Percentiles rank a stretch among this genome's conserved stretches.
Conservation (phyloP, 75 land plant species). For the Cupressus sempervirens region DNA sequence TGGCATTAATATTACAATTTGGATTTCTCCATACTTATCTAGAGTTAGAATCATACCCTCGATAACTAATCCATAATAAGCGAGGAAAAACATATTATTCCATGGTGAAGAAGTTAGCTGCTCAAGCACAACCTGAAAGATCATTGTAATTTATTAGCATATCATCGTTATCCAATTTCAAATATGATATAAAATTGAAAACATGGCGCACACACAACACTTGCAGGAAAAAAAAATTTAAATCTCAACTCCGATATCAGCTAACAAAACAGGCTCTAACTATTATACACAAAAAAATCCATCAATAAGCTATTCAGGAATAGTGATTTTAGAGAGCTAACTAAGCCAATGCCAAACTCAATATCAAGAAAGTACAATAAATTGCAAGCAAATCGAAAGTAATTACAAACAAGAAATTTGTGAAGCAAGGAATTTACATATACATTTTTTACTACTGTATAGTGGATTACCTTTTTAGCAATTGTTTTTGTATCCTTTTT, state of each 20-base stretch:
- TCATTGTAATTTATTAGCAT: background rate
- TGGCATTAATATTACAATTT: background rate
- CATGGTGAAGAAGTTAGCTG: slow-evolving; percentile 76
- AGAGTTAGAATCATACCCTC: slow-evolving; percentile 48
- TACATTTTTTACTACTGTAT: background rate
- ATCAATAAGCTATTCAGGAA: background rate
- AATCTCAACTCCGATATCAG: background rate
- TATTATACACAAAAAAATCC: background rate
- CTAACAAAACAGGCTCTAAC: background rate
- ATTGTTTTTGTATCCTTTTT: slow-evolving; percentile 64
- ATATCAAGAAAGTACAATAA: slow-evolving; percentile 5
- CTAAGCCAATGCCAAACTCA: background rate
- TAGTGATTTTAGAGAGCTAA: background rate
- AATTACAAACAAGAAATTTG: background rate
- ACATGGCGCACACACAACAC: background rate
- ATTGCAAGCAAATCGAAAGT: background rate
- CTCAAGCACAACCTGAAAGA: slow-evolving; percentile 66
- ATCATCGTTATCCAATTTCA: background rate
- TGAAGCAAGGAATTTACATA: background rate
- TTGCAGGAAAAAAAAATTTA: background rate
- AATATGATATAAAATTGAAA: background rate
- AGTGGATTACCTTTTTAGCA: slow-evolving; percentile 68
- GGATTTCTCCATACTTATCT: background rate
- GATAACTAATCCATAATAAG: slow-evolving; percentile 62
- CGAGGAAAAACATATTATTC: slow-evolving; percentile 74